Evolutionary conservation across 1,284 basidiomycete species (phyloP).

Genomic region (Trichosporon inkin): DNA sequence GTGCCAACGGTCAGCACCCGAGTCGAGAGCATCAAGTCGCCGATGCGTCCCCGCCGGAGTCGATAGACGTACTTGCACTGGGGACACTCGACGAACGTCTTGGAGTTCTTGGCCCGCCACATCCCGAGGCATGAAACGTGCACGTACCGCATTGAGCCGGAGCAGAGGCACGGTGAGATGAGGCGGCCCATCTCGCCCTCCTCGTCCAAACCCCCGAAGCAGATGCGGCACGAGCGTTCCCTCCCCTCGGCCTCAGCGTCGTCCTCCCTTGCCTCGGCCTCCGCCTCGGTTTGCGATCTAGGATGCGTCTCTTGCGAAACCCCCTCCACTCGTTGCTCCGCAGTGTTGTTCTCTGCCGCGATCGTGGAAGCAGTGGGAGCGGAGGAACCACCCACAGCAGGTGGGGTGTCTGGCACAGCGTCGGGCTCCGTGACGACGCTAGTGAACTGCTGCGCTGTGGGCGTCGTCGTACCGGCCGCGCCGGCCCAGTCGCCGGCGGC

Average conservation of each 20-base stretch:
- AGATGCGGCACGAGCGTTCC: conserved; percentile 47
- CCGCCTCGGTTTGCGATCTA: background rate
- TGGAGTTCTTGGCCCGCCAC: conserved; percentile 46
- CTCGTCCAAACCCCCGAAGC: conserved; percentile 44
- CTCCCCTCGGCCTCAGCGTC: conserved; percentile 4
- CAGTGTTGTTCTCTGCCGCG: no score
- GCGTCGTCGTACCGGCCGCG: background rate
- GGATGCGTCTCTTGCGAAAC: background rate
- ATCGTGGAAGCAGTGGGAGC: no score
- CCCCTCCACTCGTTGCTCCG: no score
- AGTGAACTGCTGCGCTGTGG: background rate
- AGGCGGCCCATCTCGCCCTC: conserved; percentile 40
- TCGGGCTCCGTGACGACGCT: background rate
- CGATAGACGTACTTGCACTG: conserved; percentile 48
- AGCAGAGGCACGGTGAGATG: conserved; percentile 49
- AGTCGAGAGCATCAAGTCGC: conserved; percentile 44
- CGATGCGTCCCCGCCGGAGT: conserved; percentile 40
- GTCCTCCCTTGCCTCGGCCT: conserved; percentile 4
- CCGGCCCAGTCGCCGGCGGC: background rate
- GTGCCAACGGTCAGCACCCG: conserved; percentile 40
- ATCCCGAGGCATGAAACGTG: conserved; percentile 45
- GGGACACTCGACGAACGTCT: conserved; percentile 47
- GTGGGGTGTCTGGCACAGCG: no score
- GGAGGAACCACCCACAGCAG: no score
- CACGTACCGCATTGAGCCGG: conserved; percentile 40